Conservation (phyloP, 2,329 filamentous ascomycete species). For the Xylariomycetidae sp. region DNA sequence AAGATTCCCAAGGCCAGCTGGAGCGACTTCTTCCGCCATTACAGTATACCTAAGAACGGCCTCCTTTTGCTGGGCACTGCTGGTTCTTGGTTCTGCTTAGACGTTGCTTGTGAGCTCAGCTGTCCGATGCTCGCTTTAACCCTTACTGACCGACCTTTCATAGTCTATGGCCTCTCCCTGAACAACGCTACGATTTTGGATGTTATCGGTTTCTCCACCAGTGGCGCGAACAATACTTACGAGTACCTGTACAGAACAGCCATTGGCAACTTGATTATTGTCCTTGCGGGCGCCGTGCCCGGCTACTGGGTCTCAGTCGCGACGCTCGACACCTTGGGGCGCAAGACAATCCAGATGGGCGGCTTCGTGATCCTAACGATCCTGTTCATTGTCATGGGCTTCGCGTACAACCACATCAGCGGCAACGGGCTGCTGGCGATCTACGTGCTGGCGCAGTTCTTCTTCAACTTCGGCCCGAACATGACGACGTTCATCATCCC, state of each 20-base stretch:
- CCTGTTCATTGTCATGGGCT: slow-evolving; percentile 54
- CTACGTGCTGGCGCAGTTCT: slow-evolving; percentile 52
- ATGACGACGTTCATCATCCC: slow-evolving; percentile 52
- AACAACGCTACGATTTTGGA: slow-evolving; percentile 69
- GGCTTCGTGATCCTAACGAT: slow-evolving; percentile 57
- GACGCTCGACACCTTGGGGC: slow-evolving; percentile 66
- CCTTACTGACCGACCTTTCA: slow-evolving; percentile 19
- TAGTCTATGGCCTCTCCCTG: slow-evolving; percentile 59
- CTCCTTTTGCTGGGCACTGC: slow-evolving; percentile 72
- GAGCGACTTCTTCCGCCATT: slow-evolving; percentile 66
- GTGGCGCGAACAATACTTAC: slow-evolving; percentile 51
- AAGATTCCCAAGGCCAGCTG: slow-evolving; percentile 65
- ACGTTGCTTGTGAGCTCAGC: slow-evolving; percentile 43
- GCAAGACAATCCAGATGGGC: slow-evolving; percentile 68
- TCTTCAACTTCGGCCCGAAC: slow-evolving; percentile 55
- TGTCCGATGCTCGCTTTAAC: too few relatives aligned
- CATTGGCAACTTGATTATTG: slow-evolving; percentile 71
- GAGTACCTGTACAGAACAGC: slow-evolving; percentile 67
- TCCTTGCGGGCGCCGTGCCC: slow-evolving; percentile 72
- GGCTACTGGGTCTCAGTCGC: slow-evolving; percentile 79
- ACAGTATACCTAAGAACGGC: slow-evolving; percentile 63
- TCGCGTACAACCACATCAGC: slow-evolving; percentile 50
- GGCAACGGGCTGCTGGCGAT: slow-evolving; percentile 48
- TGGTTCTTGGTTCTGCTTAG: slow-evolving; percentile 70
- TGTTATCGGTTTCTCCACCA: slow-evolving; percentile 64